Conservation (phyloP, 1,284 basidiomycete species). For the Cerrena zonata region DNA sequence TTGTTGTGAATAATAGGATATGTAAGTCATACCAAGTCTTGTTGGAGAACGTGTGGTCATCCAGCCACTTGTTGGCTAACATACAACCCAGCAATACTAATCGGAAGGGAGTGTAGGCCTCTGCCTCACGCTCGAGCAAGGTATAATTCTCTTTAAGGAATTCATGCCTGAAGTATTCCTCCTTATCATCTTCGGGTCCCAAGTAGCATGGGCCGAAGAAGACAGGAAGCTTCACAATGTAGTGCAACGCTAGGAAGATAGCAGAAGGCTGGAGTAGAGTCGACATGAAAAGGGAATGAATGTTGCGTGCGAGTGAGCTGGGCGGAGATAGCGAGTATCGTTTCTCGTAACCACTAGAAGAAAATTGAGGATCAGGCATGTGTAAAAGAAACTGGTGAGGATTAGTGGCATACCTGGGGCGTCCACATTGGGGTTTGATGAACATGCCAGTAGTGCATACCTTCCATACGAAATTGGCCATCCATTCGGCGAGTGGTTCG, state of each 20-base stretch:
- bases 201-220: conserved; percentile 44
- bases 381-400: conserved; percentile 4
- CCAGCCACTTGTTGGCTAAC: conserved; percentile 87
- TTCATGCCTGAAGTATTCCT: conserved; percentile 55
- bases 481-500: conserved; percentile 72
- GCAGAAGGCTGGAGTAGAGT: conserved; percentile 79
- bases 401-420: conserved; percentile 25
- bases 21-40: conserved; percentile 65
- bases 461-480: conserved; percentile 73
- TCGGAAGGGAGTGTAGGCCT: conserved; percentile 60
- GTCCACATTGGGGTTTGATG: conserved; percentile 38
- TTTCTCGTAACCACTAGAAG: conserved; percentile 31
- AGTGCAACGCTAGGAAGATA: conserved; percentile 76
- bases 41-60: conserved; percentile 88
- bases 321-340: conserved; percentile 45
- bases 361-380: conserved; percentile 2
- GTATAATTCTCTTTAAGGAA: conserved; percentile 48
- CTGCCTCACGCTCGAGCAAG: conserved; percentile 43
- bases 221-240: conserved; percentile 74
- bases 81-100: conserved; percentile 79
- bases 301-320: conserved; percentile 50
- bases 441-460: conserved; percentile 63
- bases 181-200: conserved; percentile 43
- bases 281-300: conserved; percentile 68
- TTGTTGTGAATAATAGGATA: no score